Base-by-base conservation (phyloP, 495 filamentous ascomycete genomes). In the Achaetomiella virescens region DNA sequence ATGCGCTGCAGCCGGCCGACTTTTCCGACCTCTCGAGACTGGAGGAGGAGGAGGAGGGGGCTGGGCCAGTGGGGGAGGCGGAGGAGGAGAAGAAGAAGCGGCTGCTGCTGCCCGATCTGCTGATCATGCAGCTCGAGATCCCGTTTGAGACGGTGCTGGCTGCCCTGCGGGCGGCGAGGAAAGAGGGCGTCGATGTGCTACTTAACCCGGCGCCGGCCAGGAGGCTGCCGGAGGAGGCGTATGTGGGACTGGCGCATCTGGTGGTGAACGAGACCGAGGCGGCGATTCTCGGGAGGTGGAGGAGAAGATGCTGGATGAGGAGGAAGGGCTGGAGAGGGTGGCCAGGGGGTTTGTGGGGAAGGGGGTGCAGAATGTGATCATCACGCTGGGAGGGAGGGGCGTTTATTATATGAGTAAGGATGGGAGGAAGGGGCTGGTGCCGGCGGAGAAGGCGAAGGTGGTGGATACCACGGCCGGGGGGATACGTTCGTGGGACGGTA, bases 381-480 rank as follows among this genome's bases (percentile, higher is more conserved):
- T 97, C 51, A 98, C 93, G 15, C 74, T 96, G 11, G 93, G 93
- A 0, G 76, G 83, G 0, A 82, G 88, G 52, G 92, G 91, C 0
- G 80, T 85, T 20, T 92, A 81, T 64, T 79, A 72, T 49, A 78
- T 75, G 70, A 75, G 64, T 33, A 25, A 17, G 43, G 48, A 63
- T 58, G 12, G 58, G 44, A 37, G 66, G 70, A 68, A 65, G 14
- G 77, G 77, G 10, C 69, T 79, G 45, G 62, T 87, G 5, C 47
- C 66, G 1, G 85, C 83, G 10, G 78, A 76, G 60, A 83, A 78
- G 65, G 82, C 80, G 0, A 82, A 78, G 52, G 92, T 96, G 20
- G 79, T 96, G 6, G 93, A 98, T 72, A 97, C 92, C 6, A 98
- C 93, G 5, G 92, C 86, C 0, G 93, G 92, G 93, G 93, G 0